phyloP scores from a whole-genome alignment of 2,329 filamentous ascomycete genomes.

The Clarireedia sp. region DNA sequence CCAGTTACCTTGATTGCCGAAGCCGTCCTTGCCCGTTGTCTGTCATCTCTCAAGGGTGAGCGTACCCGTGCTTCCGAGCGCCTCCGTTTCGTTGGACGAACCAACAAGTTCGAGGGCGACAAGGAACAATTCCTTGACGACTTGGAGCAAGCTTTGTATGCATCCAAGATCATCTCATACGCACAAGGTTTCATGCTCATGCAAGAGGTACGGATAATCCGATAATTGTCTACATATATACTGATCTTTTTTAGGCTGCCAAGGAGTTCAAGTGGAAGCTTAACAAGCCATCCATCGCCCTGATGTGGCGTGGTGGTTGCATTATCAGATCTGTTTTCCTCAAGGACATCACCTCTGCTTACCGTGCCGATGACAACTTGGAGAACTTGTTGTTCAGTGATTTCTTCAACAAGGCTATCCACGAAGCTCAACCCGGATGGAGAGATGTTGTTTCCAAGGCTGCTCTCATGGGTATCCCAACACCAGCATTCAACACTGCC shows the following conservation, averaged over 20 bases:
- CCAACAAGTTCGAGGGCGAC: constrained; percentile 77
- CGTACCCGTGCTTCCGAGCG: constrained; percentile 72
- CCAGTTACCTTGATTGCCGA: constrained; percentile 97
- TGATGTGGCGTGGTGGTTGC: constrained; percentile 99
- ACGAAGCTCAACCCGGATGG: constrained; percentile 91
- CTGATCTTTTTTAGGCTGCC: constrained; percentile 58
- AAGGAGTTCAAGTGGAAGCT: constrained; percentile 97
- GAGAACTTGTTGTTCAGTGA: constrained; percentile 98
- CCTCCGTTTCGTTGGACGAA: constrained; percentile 66
- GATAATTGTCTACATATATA: constrained; percentile 3
- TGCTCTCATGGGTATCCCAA: constrained; percentile 89
- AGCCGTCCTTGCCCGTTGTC: constrained; percentile 88
- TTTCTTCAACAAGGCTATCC: constrained; percentile 99
- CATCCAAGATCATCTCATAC: constrained; percentile 99
- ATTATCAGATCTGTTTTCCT: constrained; percentile 99
- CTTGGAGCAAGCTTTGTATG: constrained; percentile 97
- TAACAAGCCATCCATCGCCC: constrained; percentile 98
- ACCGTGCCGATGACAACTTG: constrained; percentile 87
- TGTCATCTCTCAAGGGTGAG: constrained; percentile 92
- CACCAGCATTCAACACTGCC: constrained; percentile 91
- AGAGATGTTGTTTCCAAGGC: constrained; percentile 85
- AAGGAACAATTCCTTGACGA: constrained; percentile 91
- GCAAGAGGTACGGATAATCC: constrained; percentile 62
- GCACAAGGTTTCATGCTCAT: constrained; percentile 99
- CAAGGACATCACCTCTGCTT: constrained; percentile 97